Evolutionary conservation across 176 grass and related monocot species (phyloP).

Genomic region (Ensete glaucum): DNA sequence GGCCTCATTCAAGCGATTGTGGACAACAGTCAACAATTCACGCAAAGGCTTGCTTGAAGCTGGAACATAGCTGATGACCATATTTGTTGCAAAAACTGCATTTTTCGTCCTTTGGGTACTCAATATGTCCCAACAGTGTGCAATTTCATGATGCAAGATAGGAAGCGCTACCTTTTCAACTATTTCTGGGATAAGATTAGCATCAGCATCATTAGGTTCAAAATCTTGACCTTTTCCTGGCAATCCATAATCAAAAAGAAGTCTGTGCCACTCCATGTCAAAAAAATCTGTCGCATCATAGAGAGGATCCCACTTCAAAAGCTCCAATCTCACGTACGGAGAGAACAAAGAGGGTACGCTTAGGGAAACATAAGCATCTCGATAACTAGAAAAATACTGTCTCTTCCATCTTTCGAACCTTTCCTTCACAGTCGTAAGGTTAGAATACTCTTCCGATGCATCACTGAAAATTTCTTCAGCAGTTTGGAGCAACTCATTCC

Average conservation of each 20-base stretch:
- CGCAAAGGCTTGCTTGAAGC: constrained; percentile 51
- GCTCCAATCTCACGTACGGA: constrained; percentile 83
- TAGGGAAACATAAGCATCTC: constrained; percentile 67
- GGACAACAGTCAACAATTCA: constrained; percentile 47
- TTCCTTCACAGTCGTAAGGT: constrained; percentile 79
- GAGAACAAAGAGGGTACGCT: constrained; percentile 60
- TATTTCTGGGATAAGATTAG: constrained; percentile 50
- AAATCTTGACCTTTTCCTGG: constrained; percentile 16
- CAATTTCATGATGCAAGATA: constrained; percentile 82
- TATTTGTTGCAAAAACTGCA: constrained; percentile 42
- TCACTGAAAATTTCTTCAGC: constrained; percentile 68
- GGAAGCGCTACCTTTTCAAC: constrained; percentile 93
- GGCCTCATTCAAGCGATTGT: constrained; percentile 50
- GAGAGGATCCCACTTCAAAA: constrained; percentile 91
- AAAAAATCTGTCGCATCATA: constrained; percentile 48
- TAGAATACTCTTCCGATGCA: constrained; percentile 85
- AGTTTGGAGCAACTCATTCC: constrained; percentile 66
- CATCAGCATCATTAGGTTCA: constrained; percentile 42
- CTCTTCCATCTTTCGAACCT: constrained; percentile 84
- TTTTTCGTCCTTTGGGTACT: constrained; percentile 64
- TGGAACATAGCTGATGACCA: constrained; percentile 66
- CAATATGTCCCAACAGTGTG: constrained; percentile 80
- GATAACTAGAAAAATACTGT: constrained; percentile 56
- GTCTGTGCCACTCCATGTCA: constrained; percentile 70
- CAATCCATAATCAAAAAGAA: constrained; percentile 58